Conservation (phyloP, 2,329 filamentous ascomycete species). For the Botryotinia narcissicola region DNA sequence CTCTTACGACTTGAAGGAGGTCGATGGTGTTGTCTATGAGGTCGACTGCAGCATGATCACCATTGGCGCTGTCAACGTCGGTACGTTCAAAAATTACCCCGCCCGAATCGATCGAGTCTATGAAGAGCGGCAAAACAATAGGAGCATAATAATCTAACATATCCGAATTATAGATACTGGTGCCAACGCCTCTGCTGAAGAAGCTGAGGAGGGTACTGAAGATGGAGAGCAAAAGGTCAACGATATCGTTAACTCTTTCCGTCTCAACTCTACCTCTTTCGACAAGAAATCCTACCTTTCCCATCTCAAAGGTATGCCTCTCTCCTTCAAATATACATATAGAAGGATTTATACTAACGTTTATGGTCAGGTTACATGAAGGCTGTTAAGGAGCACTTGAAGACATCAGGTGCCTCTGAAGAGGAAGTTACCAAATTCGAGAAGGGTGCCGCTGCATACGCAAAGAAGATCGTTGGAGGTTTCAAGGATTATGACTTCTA, state of each 20-base stretch:
- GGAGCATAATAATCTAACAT: not conserved
- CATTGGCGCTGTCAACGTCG: constrained; percentile 69
- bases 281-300: constrained; percentile 84
- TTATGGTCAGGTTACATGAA: constrained; percentile 78
- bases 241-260: constrained; percentile 92
- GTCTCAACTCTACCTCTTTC: constrained; percentile 72
- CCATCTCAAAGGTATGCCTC: constrained; percentile 76
- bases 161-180: constrained; percentile 63
- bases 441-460: constrained; percentile 67
- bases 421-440: constrained; percentile 77
- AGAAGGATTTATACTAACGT: not conserved
- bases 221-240: constrained; percentile 74
- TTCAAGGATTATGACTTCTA: constrained; percentile 98
- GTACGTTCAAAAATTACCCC: constrained; percentile 44
- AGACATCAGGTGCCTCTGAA: constrained; percentile 58
- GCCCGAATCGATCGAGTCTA: constrained; percentile 7
- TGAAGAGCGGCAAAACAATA: not conserved
- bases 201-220: constrained; percentile 66
- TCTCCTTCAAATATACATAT: not conserved
- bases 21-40: constrained; percentile 82
- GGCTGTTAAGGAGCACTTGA: constrained; percentile 70
- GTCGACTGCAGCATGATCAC: constrained; percentile 89
- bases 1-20: constrained; percentile 78
- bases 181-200: constrained; percentile 96
- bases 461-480: constrained; percentile 76